These are phyloP conservation scores for Collybiopsis confluens DNA, from an alignment of 768 basidiomycete genomes.

Conservation along the genomic window DNA sequence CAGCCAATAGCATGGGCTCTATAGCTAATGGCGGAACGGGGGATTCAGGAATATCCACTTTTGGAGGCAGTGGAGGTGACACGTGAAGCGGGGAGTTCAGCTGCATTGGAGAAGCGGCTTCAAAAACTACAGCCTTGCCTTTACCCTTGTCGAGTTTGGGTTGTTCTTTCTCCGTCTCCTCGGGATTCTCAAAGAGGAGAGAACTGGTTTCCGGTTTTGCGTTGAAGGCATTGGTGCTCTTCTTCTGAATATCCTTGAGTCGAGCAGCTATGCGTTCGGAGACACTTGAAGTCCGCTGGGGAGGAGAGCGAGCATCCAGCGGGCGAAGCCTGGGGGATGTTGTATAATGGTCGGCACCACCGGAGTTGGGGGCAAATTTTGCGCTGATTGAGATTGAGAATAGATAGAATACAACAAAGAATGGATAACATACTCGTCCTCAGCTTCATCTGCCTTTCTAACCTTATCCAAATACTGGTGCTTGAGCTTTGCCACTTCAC, in stretches of 20 bases:
- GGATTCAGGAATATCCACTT: slow-evolving; percentile 26
- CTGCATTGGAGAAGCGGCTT: slow-evolving; percentile 17
- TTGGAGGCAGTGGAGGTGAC: slow-evolving; percentile 59
- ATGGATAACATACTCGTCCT: slow-evolving; percentile 76
- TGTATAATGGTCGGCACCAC: slow-evolving; percentile 70
- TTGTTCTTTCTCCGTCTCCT: slow-evolving; percentile 21
- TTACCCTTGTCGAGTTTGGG: slow-evolving; percentile 84
- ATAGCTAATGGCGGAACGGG: slow-evolving; percentile 37
- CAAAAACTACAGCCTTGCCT: slow-evolving; percentile 52
- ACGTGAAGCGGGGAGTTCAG: slow-evolving; percentile 56
- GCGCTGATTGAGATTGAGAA: slow-evolving; percentile 49
- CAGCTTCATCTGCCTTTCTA: slow-evolving; percentile 84
- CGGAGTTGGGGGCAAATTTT: slow-evolving; percentile 76
- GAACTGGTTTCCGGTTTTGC: background rate
- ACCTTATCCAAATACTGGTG: slow-evolving; percentile 74
- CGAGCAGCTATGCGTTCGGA: slow-evolving; percentile 84
- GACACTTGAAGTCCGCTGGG: slow-evolving; percentile 69
- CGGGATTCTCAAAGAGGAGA: slow-evolving; percentile 21
- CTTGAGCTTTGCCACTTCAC: slow-evolving; percentile 70
- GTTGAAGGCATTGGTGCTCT: slow-evolving; percentile 28
- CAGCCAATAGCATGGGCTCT: slow-evolving; percentile 67
- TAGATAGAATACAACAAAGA: background rate
- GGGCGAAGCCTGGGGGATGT: slow-evolving; percentile 70
- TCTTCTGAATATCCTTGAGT: slow-evolving; percentile 74
- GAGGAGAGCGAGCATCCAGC: slow-evolving; percentile 44